Evolutionary conservation across 306 rosid species (phyloP).

Genomic region (Datisca glomerata): DNA sequence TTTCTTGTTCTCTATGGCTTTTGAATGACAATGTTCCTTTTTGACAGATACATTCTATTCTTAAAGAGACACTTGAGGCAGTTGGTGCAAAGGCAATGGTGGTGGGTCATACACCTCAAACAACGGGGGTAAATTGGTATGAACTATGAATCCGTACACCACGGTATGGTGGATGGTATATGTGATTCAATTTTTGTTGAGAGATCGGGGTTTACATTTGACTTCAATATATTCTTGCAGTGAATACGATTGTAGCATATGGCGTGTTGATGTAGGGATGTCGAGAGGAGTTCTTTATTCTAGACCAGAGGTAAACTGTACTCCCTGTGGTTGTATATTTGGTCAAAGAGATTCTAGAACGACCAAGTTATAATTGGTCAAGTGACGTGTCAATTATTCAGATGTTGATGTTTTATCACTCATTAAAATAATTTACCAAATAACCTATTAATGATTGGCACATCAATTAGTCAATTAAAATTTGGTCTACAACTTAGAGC

Average conservation of each 20-base stretch:
- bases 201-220: background rate
- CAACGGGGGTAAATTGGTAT: conserved; percentile 80
- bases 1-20: conserved; percentile 1
- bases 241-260: conserved; percentile 81
- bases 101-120: conserved; percentile 98
- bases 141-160: background rate
- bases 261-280: conserved; percentile 99
- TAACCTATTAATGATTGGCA: too few species aligned
- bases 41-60: conserved; percentile 53
- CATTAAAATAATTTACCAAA: too few species aligned
- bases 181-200: too few species aligned
- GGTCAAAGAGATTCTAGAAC: too few species aligned
- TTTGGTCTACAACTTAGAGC: too few species aligned
- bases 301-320: conserved; percentile 69
- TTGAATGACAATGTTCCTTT: background rate
- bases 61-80: conserved; percentile 74
- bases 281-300: conserved; percentile 94
- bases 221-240: conserved; percentile 27
- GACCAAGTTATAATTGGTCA: too few species aligned
- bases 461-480: too few species aligned
- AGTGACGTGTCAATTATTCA: too few species aligned
- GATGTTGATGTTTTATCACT: too few species aligned
- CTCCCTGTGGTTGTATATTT: background rate
- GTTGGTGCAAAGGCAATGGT: conserved; percentile 89
- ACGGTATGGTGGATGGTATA: too few species aligned